A percentile compares a stretch with the other conserved stretches of the same genome.
Evolutionary conservation across 805 yeast genomes (phyloP).

Genomic region (Hanseniaspora pseudoguilliermondii): DNA sequence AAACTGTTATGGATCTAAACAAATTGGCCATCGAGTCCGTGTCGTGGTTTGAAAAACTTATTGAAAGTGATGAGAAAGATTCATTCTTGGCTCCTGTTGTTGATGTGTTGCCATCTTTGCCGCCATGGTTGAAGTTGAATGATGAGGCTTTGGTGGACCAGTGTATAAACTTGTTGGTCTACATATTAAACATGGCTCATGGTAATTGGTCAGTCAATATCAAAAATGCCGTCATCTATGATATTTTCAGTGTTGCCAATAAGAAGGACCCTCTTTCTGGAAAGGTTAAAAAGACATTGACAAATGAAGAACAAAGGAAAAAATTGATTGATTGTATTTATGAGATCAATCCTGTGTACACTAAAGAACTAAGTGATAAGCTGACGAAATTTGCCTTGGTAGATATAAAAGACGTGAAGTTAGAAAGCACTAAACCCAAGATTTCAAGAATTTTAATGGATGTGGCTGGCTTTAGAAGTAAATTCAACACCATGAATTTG

Average conservation of each 20-base stretch:
- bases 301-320: constrained; percentile 9
- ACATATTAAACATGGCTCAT: constrained; percentile 51
- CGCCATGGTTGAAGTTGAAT: constrained; percentile 72
- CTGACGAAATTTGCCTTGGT: background rate
- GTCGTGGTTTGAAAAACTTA: constrained; percentile 11
- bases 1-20: constrained; percentile 74
- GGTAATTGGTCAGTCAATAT: constrained; percentile 33
- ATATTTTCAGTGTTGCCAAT: constrained; percentile 64
- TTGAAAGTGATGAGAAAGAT: background rate
- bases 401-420: constrained; percentile 15
- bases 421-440: constrained; percentile 18
- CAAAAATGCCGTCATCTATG: constrained; percentile 30
- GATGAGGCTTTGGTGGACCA: constrained; percentile 54
- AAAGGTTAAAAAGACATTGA: constrained; percentile 6
- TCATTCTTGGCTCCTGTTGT: constrained; percentile 41
- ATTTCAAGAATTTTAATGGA: constrained; percentile 13
- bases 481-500: constrained; percentile 8
- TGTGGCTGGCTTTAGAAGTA: constrained; percentile 3
- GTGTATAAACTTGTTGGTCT: constrained; percentile 58
- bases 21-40: constrained; percentile 54
- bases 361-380: constrained; percentile 4
- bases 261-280: constrained; percentile 44
- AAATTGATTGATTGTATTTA: constrained; percentile 7
- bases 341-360: constrained; percentile 6
- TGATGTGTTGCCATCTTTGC: constrained; percentile 51